These are phyloP conservation scores for Erodium maritimum DNA, from an alignment of 345 rosid species.

Conservation along the genomic window DNA sequence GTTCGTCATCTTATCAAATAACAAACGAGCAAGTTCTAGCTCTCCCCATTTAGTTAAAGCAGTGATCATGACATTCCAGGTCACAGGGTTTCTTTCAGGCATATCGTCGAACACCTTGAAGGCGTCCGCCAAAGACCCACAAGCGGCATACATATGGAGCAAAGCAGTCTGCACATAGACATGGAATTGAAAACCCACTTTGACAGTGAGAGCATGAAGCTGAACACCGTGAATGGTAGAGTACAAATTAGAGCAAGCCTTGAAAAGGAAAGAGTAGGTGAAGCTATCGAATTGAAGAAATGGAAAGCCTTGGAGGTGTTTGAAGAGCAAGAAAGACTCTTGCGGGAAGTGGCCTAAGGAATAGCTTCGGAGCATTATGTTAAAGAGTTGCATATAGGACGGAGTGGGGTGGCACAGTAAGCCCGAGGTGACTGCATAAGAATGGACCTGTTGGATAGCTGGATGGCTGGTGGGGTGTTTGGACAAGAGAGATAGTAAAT, in stretches of 20 bases:
- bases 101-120: constrained; percentile 52
- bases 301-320: constrained; percentile 4
- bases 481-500: background rate
- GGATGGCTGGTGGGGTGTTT: background rate
- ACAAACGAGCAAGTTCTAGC: constrained; percentile 37
- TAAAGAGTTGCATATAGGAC: constrained; percentile 11
- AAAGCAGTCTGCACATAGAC: constrained; percentile 65
- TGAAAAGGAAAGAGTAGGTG: constrained; percentile 20
- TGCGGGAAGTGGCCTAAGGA: constrained; percentile 13
- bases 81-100: constrained; percentile 45
- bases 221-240: constrained; percentile 31
- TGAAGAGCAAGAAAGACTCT: constrained; percentile 13
- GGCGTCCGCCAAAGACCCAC: constrained; percentile 22
- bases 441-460: background rate
- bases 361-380: constrained; percentile 16
- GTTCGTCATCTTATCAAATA: constrained; percentile 54
- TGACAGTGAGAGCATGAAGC: constrained; percentile 43
- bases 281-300: constrained; percentile 17
- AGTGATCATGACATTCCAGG: constrained; percentile 79
- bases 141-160: constrained; percentile 28
- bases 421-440: background rate
- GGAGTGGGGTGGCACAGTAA: background rate
- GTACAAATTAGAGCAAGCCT: constrained; percentile 11
- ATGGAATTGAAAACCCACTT: constrained; percentile 49
- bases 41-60: constrained; percentile 53